Evolutionary conservation across 345 rosid genomes (phyloP), one percentile per base, ranked within the genome.

Genomic region (Erysimum cheiranthoides): DNA sequence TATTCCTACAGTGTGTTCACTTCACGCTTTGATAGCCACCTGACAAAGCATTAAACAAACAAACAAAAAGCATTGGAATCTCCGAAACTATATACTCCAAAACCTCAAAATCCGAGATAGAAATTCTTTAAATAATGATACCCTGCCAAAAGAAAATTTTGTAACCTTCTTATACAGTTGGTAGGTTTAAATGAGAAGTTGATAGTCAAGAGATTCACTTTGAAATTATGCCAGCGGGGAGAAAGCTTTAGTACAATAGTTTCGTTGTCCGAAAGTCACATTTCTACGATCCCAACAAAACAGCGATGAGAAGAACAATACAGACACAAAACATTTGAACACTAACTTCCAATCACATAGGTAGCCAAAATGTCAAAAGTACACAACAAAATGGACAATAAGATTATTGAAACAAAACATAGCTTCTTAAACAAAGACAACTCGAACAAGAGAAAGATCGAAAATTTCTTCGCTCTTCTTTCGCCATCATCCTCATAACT

Each of bases 401-500:
- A 38, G 60, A 46, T 77, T 70, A 71, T 65, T 77, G 5, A 77
- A 49, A 71, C 25, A 21, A 36, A 77, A 57, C 68, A 64, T 39
- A 64, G 54, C 30, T 77, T 70, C 68, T 47, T 63, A 56, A 62
- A 77, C 53, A 57, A 56, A 70, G 66, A 77, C 36, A 50, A 71
- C 36, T 45, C 31, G 71, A 36, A 66, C 56, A 50, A 59, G 66
- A 47, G 62, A 70, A 49, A 71, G 66, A 25, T 42, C 66, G 50
- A 71, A 73, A 32, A 64, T 34, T 49, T 60, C 30, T 34, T 35
- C 66, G 10, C 57, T 54, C n/a, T 34, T 65, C 53, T 47, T 56
- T 31, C 36, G 47, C 68, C 71, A 54, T 36, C 72, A 10, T 62
- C 79, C 2, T 76, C 85, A 89, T 12, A 88, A 45, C 86, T 86